Conservation (phyloP, 2,329 filamentous ascomycete genomes). For the Cryphonectria radicalis region DNA sequence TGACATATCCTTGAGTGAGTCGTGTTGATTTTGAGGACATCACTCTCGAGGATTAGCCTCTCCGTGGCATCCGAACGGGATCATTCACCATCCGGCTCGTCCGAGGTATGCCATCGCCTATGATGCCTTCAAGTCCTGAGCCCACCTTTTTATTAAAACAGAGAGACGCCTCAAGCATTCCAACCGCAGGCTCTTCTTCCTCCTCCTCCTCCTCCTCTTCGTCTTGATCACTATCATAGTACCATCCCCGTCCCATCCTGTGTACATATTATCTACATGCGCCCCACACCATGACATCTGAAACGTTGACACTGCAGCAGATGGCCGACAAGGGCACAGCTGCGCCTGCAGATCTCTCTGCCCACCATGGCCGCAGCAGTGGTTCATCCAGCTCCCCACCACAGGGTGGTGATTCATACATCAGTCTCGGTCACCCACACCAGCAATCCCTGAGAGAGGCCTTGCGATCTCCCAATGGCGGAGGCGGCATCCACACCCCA, state of each 20-base stretch:
- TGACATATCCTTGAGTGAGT: neutral
- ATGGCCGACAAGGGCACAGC: slow-evolving; percentile 24
- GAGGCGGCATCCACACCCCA: slow-evolving; percentile 28
- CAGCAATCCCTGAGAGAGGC: slow-evolving; percentile 33
- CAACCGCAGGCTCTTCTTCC: neutral
- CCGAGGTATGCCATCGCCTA: slow-evolving; percentile 1
- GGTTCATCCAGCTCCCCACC: neutral
- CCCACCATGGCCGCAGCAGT: slow-evolving; percentile 2
- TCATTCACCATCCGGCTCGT: neutral
- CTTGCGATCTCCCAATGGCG: slow-evolving; percentile 24
- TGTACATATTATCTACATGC: neutral
- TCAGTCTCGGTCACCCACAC: slow-evolving; percentile 15
- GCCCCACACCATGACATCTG: neutral
- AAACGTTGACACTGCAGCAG: slow-evolving; percentile 10
- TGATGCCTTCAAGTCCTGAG: neutral
- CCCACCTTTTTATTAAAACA: too few relatives aligned
- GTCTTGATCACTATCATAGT: neutral
- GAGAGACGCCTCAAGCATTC: neutral
- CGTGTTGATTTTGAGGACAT: neutral
- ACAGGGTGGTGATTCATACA: slow-evolving; percentile 13
- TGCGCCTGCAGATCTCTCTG: slow-evolving; percentile 11
- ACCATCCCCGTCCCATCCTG: neutral
- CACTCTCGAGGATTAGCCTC: neutral
- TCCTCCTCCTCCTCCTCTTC: neutral
- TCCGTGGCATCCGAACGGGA: slow-evolving; percentile 9